A percentile compares a stretch with the other conserved stretches of the same genome.
Conservation (phyloP, 176 grass and related monocot genomes). For the Eragrostis curvula region DNA sequence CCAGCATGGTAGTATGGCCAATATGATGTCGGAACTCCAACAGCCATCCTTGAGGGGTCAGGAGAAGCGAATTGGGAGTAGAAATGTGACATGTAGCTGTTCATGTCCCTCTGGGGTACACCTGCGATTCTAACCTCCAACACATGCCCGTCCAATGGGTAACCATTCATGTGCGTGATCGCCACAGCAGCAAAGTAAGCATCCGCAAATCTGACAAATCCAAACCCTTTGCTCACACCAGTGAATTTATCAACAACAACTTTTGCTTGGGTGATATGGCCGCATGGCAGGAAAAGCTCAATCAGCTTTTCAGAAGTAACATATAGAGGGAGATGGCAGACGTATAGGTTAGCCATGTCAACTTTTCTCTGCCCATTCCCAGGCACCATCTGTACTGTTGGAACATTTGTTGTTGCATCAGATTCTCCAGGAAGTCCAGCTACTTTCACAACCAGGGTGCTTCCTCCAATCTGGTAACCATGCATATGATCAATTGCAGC, state of each 20-base stretch:
- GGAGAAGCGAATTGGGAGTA: slow-evolving; percentile 33
- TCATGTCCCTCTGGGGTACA: slow-evolving; percentile 19
- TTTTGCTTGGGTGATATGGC: slow-evolving; percentile 57
- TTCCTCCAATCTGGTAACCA: slow-evolving; percentile 73
- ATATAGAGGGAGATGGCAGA: slow-evolving; percentile 50
- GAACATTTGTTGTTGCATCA: slow-evolving; percentile 15
- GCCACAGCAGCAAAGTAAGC: slow-evolving; percentile 52
- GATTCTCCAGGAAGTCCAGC: slow-evolving; percentile 25
- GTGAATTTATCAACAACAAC: slow-evolving; percentile 57
- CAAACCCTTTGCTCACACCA: slow-evolving; percentile 73
- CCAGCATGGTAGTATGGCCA: slow-evolving; percentile 34
- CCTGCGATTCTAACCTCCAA: slow-evolving; percentile 51
- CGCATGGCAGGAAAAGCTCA: slow-evolving; percentile 60
- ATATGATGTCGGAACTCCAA: slow-evolving; percentile 45
- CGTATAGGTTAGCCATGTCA: slow-evolving; percentile 64
- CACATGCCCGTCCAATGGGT: slow-evolving; percentile 48
- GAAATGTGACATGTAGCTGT: slow-evolving; percentile 31
- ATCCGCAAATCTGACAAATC: slow-evolving; percentile 70
- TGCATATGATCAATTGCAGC: slow-evolving; percentile 53
- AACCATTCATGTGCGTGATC: slow-evolving; percentile 55
- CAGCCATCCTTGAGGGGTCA: slow-evolving; percentile 15
- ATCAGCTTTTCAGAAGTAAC: slow-evolving; percentile 52
- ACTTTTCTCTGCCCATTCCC: slow-evolving; percentile 38
- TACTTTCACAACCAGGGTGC: slow-evolving; percentile 56
- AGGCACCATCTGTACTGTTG: not conserved